These are phyloP conservation scores for Massariosphaeria phaeospora DNA, from an alignment of 495 filamentous ascomycete genomes.

Conservation along the genomic window DNA sequence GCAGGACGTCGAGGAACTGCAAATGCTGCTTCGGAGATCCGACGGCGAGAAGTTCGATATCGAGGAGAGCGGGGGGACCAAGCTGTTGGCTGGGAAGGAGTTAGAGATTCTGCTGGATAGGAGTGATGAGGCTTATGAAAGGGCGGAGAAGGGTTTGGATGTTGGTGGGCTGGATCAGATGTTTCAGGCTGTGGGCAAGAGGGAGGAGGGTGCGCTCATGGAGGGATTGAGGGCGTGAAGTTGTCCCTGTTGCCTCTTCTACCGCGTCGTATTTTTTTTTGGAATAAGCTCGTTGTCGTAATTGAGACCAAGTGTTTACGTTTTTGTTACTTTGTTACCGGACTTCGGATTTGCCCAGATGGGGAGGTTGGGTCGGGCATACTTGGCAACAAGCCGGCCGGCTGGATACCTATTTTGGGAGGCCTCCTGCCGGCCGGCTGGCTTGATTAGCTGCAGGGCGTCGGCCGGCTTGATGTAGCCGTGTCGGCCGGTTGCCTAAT, in stretches of 20 bases:
- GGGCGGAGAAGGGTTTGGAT: constrained; percentile 67
- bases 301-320: too few relatives aligned
- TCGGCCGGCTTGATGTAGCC: too few relatives aligned
- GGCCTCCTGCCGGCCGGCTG: too few relatives aligned
- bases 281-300: too few relatives aligned
- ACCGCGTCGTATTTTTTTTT: neutral
- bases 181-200: constrained; percentile 68
- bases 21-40: constrained; percentile 56
- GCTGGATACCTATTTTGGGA: too few relatives aligned
- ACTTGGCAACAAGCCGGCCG: too few relatives aligned
- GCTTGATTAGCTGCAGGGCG: too few relatives aligned
- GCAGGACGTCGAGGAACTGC: constrained; percentile 54
- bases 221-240: constrained; percentile 35
- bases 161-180: constrained; percentile 45
- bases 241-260: neutral
- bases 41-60: constrained; percentile 54
- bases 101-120: constrained; percentile 75
- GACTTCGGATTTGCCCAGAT: too few relatives aligned
- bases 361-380: too few relatives aligned
- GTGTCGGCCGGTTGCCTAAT: too few relatives aligned
- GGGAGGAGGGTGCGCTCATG: constrained; percentile 43
- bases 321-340: too few relatives aligned
- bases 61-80: constrained; percentile 46
- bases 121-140: constrained; percentile 76
- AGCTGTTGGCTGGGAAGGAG: constrained; percentile 72